phyloP scores from a whole-genome alignment of 2,329 filamentous ascomycete species.

The Sarocladium strictum region DNA sequence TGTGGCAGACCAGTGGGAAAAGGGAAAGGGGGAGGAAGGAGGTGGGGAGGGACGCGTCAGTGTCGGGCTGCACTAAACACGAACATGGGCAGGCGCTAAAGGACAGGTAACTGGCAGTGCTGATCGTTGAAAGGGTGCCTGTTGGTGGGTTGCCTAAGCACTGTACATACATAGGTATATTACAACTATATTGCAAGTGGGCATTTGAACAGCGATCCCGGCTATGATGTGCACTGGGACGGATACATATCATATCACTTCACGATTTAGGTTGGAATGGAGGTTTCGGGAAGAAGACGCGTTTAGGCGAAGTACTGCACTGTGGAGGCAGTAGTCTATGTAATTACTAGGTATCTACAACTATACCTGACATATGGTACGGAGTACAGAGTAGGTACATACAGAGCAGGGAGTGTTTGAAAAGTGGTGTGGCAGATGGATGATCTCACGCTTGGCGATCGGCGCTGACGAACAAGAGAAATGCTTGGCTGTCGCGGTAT shows the following conservation, averaged over 20 bases:
- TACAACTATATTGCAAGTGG: not conserved
- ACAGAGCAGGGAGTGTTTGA: too few relatives aligned
- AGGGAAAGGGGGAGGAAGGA: not conserved
- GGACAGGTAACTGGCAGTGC: not conserved
- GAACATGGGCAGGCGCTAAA: not conserved
- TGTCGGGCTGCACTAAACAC: not conserved
- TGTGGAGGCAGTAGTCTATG: too few relatives aligned
- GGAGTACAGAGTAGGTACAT: too few relatives aligned
- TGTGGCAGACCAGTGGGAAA: not conserved
- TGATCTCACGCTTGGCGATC: conserved; percentile 7
- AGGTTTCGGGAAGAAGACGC: not conserved
- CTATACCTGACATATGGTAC: too few relatives aligned
- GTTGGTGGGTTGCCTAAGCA: too few relatives aligned
- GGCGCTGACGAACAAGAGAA: not conserved
- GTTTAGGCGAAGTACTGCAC: too few relatives aligned
- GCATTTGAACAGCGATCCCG: not conserved
- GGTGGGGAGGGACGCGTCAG: conserved; percentile 2
- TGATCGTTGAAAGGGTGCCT: not conserved
- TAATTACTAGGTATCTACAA: too few relatives aligned
- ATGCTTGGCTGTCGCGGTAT: not conserved
- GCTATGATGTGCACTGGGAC: not conserved
- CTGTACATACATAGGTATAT: too few relatives aligned
- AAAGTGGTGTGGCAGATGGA: not conserved
- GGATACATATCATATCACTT: not conserved
- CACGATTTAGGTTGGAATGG: not conserved